Percentiles rank a stretch among this genome's conserved stretches.
These are phyloP conservation scores for Clavispora santaluciae DNA, from an alignment of 805 yeast genomes.

Conservation along the genomic window DNA sequence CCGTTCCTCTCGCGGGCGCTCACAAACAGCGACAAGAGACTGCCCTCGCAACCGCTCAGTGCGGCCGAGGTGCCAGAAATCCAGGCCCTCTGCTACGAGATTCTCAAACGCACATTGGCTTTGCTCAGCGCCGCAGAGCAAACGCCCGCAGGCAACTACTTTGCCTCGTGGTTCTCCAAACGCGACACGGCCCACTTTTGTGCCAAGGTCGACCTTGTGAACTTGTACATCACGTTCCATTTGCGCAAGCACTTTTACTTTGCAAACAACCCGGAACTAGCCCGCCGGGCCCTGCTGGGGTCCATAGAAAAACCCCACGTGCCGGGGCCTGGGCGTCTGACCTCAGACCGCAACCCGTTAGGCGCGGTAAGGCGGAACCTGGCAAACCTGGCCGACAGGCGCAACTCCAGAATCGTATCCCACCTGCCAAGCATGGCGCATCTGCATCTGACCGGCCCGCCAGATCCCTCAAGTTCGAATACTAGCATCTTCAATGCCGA, in stretches of 20 bases:
- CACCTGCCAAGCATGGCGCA: neutral
- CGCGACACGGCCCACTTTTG: conserved; percentile 40
- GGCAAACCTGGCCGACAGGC: neutral
- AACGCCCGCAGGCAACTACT: conserved; percentile 30
- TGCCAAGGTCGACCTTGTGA: conserved; percentile 59
- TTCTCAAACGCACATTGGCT: conserved; percentile 67
- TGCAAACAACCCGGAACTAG: conserved; percentile 22
- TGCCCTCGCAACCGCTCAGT: conserved; percentile 10
- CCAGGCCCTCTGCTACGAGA: conserved; percentile 56
- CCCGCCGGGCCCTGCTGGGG: conserved; percentile 8
- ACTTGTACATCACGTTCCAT: conserved; percentile 75
- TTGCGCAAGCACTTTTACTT: conserved; percentile 49
- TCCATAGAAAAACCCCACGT: conserved; percentile 2
- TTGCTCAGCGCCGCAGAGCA: conserved; percentile 50
- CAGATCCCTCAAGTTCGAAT: too few relatives aligned
- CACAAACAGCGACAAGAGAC: conserved; percentile 26
- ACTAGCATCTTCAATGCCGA: conserved; percentile 1
- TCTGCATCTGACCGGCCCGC: too few relatives aligned
- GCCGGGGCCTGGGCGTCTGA: conserved; percentile 1
- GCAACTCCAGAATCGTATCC: too few relatives aligned
- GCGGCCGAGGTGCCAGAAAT: conserved; percentile 48
- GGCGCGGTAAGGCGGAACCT: neutral
- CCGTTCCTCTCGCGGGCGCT: conserved; percentile 54
- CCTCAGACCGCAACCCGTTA: neutral
- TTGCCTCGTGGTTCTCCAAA: conserved; percentile 55